A percentile compares a stretch with the other conserved stretches of the same genome.
phyloP scores from a whole-genome alignment of 2,329 filamentous ascomycete species.

The Penicillium sp. region DNA sequence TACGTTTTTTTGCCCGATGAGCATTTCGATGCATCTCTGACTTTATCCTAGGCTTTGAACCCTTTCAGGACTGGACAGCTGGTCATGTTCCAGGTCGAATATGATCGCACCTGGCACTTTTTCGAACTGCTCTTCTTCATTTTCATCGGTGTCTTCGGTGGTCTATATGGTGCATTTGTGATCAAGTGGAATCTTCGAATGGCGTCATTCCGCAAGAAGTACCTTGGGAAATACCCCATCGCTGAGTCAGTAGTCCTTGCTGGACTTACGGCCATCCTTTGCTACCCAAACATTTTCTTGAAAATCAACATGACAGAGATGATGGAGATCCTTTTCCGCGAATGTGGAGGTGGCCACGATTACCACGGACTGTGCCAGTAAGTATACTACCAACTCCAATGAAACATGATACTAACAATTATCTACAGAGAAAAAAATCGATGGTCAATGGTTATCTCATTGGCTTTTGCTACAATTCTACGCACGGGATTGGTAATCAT shows the following conservation, averaged over 20 bases:
- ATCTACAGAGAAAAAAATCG: constrained; percentile 59
- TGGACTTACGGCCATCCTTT: constrained; percentile 81
- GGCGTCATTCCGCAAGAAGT: constrained; percentile 92
- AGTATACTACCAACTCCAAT: constrained; percentile 3
- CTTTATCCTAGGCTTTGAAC: constrained; percentile 71
- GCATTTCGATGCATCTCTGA: constrained; percentile 3
- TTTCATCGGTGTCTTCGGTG: constrained; percentile 87
- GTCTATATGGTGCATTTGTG: constrained; percentile 91
- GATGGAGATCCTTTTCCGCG: constrained; percentile 95
- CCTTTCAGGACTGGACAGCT: constrained; percentile 95
- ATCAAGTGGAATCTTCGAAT: constrained; percentile 96
- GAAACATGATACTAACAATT: constrained; percentile 9
- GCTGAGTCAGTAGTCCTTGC: constrained; percentile 84
- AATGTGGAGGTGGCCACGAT: constrained; percentile 85
- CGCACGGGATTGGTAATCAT: constrained; percentile 86
- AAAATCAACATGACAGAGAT: constrained; percentile 99
- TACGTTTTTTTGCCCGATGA: constrained; percentile 34
- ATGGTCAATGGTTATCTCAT: constrained; percentile 73
- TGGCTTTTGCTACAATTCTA: constrained; percentile 76
- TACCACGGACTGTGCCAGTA: constrained; percentile 87
- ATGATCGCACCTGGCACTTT: constrained; percentile 96
- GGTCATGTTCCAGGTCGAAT: constrained; percentile 98
- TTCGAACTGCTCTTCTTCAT: constrained; percentile 95
- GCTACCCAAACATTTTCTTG: constrained; percentile 93
- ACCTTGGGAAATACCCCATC: constrained; percentile 78